phyloP scores from a whole-genome alignment of 805 yeast genomes.

The Ogataea degrootiae region DNA sequence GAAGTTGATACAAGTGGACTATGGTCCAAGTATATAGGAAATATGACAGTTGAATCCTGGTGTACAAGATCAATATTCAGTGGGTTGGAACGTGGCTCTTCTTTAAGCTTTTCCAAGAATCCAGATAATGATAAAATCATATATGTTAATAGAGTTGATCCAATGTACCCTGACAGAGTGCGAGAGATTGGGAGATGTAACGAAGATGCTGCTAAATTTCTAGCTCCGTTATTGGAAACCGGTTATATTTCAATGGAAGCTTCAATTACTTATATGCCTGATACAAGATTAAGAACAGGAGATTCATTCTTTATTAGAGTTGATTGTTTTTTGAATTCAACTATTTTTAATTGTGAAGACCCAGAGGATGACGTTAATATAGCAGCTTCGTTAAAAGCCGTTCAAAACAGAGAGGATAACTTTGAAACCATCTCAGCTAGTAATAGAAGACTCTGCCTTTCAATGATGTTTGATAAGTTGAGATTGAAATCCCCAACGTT shows the following conservation, averaged over 20 bases:
- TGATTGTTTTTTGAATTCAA: constrained; percentile 48
- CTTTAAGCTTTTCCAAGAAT: constrained; percentile 14
- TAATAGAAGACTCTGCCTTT: constrained; percentile 5
- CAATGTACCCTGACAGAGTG: constrained; percentile 12
- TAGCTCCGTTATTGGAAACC: constrained; percentile 61
- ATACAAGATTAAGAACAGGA: constrained; percentile 60
- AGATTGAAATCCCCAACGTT: constrained; percentile 2
- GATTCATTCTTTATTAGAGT: constrained; percentile 69
- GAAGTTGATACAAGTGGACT: neutral
- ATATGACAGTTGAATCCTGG: constrained; percentile 59
- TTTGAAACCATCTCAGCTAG: neutral
- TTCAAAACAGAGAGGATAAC: neutral
- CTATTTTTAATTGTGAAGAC: constrained; percentile 19
- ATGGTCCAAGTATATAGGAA: constrained; percentile 46
- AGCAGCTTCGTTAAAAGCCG: constrained; percentile 3
- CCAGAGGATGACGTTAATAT: neutral
- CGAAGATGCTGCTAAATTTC: constrained; percentile 59
- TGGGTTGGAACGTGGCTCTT: constrained; percentile 41
- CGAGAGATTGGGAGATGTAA: constrained; percentile 76
- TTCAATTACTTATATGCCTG: constrained; percentile 50
- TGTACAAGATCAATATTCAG: constrained; percentile 61
- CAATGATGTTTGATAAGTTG: constrained; percentile 13
- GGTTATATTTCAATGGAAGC: constrained; percentile 51
- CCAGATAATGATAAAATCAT: constrained; percentile 20
- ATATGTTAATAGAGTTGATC: constrained; percentile 19